phyloP scores from a whole-genome alignment of 805 yeast species.

The Kodamaea sagamina region DNA sequence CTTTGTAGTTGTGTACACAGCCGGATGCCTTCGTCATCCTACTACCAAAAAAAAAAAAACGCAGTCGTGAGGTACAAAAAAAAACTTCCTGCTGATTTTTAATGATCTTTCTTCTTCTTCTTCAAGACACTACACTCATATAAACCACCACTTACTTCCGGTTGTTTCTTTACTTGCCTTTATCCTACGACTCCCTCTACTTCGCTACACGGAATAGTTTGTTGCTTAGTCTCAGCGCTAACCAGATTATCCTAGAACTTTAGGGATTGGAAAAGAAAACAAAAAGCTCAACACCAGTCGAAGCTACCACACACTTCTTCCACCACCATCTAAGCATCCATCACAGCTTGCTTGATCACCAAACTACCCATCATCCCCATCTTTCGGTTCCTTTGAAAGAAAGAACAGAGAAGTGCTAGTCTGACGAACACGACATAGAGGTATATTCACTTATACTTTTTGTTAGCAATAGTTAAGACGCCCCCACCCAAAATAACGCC shows the following conservation, averaged over 20 bases:
- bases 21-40: slow-evolving; percentile 1
- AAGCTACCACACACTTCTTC: slow-evolving; percentile 10
- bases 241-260: slow-evolving; percentile 2
- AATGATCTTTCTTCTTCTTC: slow-evolving; percentile 13
- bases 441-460: slow-evolving; percentile 3
- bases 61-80: slow-evolving; percentile 2
- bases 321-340: slow-evolving; percentile 1
- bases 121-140: slow-evolving; percentile 13
- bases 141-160: slow-evolving; percentile 11
- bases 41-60: slow-evolving; percentile 8
- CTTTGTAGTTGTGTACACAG: slow-evolving; percentile 4
- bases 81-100: slow-evolving; percentile 9
- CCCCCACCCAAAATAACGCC: slow-evolving; percentile 1
- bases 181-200: slow-evolving; percentile 9
- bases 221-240: slow-evolving; percentile 1
- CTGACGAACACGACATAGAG: neutral
- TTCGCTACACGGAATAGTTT: slow-evolving; percentile 3
- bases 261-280: slow-evolving; percentile 8
- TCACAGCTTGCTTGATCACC: slow-evolving; percentile 1
- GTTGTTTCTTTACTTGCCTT: slow-evolving; percentile 12
- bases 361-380: slow-evolving; percentile 1
- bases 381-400: neutral
- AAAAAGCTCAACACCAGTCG: slow-evolving; percentile 7
- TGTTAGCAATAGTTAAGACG: no score
- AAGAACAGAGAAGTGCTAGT: neutral